These are phyloP conservation scores for Helotiales sp. DNA, from an alignment of 2,329 filamentous ascomycete species.

Conservation along the genomic window DNA sequence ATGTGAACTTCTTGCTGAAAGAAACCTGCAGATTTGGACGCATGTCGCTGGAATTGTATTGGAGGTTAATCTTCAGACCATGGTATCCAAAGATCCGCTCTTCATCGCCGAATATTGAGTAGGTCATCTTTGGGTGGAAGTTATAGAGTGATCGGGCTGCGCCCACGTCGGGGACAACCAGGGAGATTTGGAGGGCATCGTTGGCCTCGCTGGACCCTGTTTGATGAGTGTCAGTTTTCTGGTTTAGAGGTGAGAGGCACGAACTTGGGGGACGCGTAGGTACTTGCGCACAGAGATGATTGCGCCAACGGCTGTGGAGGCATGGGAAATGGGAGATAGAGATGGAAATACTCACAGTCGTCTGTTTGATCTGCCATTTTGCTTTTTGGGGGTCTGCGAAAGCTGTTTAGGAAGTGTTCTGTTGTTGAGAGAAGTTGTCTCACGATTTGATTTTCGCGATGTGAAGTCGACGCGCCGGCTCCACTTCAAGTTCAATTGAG, in stretches of 20 bases:
- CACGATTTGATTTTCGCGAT: conserved; percentile 5
- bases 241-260: background rate
- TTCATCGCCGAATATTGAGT: conserved; percentile 91
- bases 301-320: conserved; percentile 24
- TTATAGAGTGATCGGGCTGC: conserved; percentile 63
- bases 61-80: conserved; percentile 75
- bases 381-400: background rate
- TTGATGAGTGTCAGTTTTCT: conserved; percentile 7
- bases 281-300: conserved; percentile 19
- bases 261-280: background rate
- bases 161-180: conserved; percentile 56
- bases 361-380: conserved; percentile 26
- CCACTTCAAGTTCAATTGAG: background rate
- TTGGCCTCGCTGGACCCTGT: conserved; percentile 42
- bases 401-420: background rate
- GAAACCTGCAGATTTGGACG: conserved; percentile 75
- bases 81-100: conserved; percentile 92
- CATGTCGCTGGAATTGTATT: conserved; percentile 72
- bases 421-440: conserved; percentile 1
- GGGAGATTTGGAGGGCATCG: conserved; percentile 65
- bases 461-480: background rate
- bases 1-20: conserved; percentile 72
- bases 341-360: conserved; percentile 31
- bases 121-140: conserved; percentile 88
- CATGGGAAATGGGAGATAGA: background rate